phyloP scores from a whole-genome alignment of 2,329 filamentous ascomycete genomes.

The Teratosphaeria destructans region DNA sequence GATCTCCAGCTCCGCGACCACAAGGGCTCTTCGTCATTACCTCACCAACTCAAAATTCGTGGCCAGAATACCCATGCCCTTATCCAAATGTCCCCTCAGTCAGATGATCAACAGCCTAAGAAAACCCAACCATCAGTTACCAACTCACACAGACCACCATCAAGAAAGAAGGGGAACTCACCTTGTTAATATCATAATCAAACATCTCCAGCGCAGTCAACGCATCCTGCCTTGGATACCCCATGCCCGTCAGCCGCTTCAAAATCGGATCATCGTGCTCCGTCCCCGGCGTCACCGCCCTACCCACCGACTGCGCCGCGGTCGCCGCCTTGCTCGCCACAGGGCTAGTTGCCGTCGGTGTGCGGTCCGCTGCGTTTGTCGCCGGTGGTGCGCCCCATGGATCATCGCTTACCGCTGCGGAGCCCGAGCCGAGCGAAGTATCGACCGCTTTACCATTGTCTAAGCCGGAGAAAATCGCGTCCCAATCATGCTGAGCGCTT shows the following conservation, averaged over 20 bases:
- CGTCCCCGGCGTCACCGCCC: slow-evolving; percentile 61
- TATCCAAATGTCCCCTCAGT: not conserved
- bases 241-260: slow-evolving; percentile 83
- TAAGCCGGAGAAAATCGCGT: slow-evolving; percentile 79
- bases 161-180: not conserved
- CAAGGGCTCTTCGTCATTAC: not conserved
- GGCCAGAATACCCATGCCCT: not conserved
- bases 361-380: not conserved
- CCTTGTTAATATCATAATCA: slow-evolving; percentile 54
- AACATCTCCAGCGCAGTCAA: slow-evolving; percentile 80
- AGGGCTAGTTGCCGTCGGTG: not conserved
- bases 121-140: not conserved
- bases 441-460: slow-evolving; percentile 39
- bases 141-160: not conserved
- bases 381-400: slow-evolving; percentile 15
- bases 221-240: slow-evolving; percentile 64
- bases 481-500: slow-evolving; percentile 67
- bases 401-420: slow-evolving; percentile 10
- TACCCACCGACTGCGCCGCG: slow-evolving; percentile 40
- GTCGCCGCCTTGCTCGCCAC: slow-evolving; percentile 3
- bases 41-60: not conserved
- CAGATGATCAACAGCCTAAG: slow-evolving; percentile 1
- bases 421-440: slow-evolving; percentile 12
- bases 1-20: not conserved
- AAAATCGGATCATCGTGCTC: slow-evolving; percentile 86